Base-by-base conservation (phyloP, 768 basidiomycete genomes). In the Tephrocybe sp. region DNA sequence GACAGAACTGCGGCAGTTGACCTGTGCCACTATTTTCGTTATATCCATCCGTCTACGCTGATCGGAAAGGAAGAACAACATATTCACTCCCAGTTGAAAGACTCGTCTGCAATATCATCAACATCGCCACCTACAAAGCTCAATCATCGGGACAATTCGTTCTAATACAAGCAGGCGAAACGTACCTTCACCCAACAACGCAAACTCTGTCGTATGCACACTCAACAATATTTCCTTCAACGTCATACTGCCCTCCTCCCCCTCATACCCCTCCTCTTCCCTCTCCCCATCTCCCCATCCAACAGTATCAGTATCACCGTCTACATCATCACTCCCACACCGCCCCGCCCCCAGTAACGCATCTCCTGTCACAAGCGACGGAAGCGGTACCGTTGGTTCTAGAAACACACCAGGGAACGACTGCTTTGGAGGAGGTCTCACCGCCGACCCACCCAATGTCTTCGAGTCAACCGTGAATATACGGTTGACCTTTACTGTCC, bases 241-340 rank as follows among this genome's bases (percentile, higher is more conserved):
- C 18, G 76, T 78, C 71, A 79, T 72, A 56, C 79, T 80, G 5
- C 66, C 67, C 12, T 60, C 71, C 51, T 78, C 79, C 30, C 68
- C 65, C 14, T 28, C 48, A 40, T 58, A 53, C 9, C 61, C 68
- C 15, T 54, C 60, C 3, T 53, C 52, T 12, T 52, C 44, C 14
- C 28, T 45, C n/a, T 17, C 52, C n/a, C 24, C 26, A 33, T 40
- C 41, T 14, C 21, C 42, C 20, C 23, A 49, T 36, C 28, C 28
- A 6, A 30, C 28, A 30, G 28, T 7, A 5, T 14, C 15, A 4
- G 15, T 12, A 11, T 14, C n/a, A 26, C 25, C 51, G 15, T 48
- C 52, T 14, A 11, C 47, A 11, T 54, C 51, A 24, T 42, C 33
- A 38, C 20, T 10, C 33, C 25, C 8, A 26, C 46, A 34, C 12